phyloP scores from a whole-genome alignment of 768 basidiomycete genomes.

The Harrya chromipes region DNA sequence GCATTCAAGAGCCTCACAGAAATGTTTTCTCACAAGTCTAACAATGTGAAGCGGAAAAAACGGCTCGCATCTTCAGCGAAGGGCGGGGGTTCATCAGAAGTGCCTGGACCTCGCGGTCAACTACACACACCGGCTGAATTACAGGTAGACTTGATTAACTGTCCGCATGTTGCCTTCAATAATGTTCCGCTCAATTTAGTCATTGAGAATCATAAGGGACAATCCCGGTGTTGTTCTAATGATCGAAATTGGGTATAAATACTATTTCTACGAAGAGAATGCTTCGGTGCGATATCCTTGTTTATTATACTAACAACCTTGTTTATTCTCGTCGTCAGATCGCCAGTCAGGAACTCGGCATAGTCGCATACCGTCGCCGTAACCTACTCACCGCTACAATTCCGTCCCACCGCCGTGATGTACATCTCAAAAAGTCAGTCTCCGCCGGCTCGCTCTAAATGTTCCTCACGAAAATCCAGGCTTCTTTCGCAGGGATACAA shows the following conservation, averaged over 20 bases:
- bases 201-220: constrained; percentile 55
- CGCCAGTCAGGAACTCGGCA: constrained; percentile 74
- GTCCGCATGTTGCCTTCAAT: not conserved
- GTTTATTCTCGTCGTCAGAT: constrained; percentile 41
- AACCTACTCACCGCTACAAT: constrained; percentile 77
- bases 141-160: constrained; percentile 43
- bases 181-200: constrained; percentile 14
- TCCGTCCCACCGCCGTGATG: constrained; percentile 61
- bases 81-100: constrained; percentile 37
- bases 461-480: constrained; percentile 32
- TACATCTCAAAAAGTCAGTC: constrained; percentile 72
- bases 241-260: constrained; percentile 84
- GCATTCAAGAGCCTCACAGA: constrained; percentile 47
- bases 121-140: constrained; percentile 75
- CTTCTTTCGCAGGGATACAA: constrained; percentile 76
- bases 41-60: constrained; percentile 37
- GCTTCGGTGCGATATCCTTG: constrained; percentile 51
- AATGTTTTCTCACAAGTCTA: constrained; percentile 41
- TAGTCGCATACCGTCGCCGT: constrained; percentile 66
- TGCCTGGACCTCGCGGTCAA: constrained; percentile 64
- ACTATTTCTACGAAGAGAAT: constrained; percentile 80
- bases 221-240: constrained; percentile 68
- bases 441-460: not conserved
- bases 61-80: constrained; percentile 24
- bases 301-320: not conserved